Conservation (phyloP, 1,284 basidiomycete genomes). For the Rhizoctonia solani region DNA sequence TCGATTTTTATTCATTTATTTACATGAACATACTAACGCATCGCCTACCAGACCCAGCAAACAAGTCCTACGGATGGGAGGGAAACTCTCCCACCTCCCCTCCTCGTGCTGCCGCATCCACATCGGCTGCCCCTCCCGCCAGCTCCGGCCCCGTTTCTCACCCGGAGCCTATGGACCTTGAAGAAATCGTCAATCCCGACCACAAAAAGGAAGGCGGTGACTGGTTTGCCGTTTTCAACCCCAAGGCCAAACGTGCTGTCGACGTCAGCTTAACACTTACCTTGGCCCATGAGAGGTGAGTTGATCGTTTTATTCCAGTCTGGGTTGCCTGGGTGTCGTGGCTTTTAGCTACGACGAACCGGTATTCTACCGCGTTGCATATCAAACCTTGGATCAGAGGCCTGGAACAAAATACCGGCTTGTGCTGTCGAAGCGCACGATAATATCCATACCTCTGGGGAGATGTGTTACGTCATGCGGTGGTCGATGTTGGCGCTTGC, state of each 20-base stretch:
- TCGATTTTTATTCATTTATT: slow-evolving; percentile 16
- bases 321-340: slow-evolving; percentile 2
- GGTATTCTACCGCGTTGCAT: not conserved
- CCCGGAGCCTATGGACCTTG: slow-evolving; percentile 48
- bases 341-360: slow-evolving; percentile 18
- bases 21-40: slow-evolving; percentile 8
- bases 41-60: slow-evolving; percentile 18
- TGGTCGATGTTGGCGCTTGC: slow-evolving; percentile 4
- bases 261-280: slow-evolving; percentile 92
- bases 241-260: slow-evolving; percentile 75
- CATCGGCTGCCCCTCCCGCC: slow-evolving; percentile 28
- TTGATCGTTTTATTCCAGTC: slow-evolving; percentile 27
- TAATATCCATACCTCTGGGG: not conserved
- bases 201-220: slow-evolving; percentile 82
- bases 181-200: slow-evolving; percentile 55
- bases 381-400: not conserved
- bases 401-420: not conserved
- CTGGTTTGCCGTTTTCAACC: slow-evolving; percentile 96
- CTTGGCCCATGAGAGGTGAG: slow-evolving; percentile 88
- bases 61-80: slow-evolving; percentile 8
- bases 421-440: not conserved
- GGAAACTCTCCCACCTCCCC: slow-evolving; percentile 33
- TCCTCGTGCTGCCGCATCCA: slow-evolving; percentile 31
- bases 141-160: slow-evolving; percentile 20
- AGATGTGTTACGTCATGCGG: slow-evolving; percentile 25